Percentiles rank a stretch among this genome's conserved stretches.
phyloP scores from a whole-genome alignment of 139 green algal species.

The Volvox reticuliferus region DNA sequence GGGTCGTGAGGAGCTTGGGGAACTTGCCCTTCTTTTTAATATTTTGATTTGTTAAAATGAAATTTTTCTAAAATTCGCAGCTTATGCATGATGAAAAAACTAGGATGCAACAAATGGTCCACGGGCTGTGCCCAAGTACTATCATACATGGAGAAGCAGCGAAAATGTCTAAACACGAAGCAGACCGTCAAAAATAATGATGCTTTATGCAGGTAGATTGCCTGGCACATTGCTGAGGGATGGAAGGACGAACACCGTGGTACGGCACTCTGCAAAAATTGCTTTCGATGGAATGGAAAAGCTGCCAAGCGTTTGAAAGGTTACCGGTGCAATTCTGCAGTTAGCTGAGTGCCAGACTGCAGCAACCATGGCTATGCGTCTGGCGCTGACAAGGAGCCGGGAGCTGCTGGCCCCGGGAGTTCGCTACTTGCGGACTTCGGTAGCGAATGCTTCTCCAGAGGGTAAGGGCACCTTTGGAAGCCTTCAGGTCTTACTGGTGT shows the following conservation, averaged over 20 bases:
- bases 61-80: too few species aligned
- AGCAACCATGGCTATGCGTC: conserved; percentile 47
- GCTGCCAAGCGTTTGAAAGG: not conserved
- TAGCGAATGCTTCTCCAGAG: conserved; percentile 28
- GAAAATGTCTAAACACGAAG: too few species aligned
- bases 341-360: not conserved
- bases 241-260: not conserved
- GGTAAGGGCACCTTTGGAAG: not conserved
- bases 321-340: not conserved
- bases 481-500: not conserved
- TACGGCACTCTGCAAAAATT: not conserved
- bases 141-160: too few species aligned
- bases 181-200: too few species aligned
- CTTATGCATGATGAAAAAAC: too few species aligned
- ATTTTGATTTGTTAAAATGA: too few species aligned
- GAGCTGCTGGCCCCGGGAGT: conserved; percentile 32
- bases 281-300: not conserved
- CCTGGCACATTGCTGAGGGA: too few species aligned
- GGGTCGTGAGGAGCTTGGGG: not conserved
- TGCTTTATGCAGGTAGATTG: too few species aligned
- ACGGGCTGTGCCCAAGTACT: too few species aligned
- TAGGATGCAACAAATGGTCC: too few species aligned
- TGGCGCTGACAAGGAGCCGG: conserved; percentile 21
- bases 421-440: conserved; percentile 29
- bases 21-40: not conserved